Evolutionary conservation across 202 grass and related monocot species (phyloP).

Genomic region (Digitaria exilis): DNA sequence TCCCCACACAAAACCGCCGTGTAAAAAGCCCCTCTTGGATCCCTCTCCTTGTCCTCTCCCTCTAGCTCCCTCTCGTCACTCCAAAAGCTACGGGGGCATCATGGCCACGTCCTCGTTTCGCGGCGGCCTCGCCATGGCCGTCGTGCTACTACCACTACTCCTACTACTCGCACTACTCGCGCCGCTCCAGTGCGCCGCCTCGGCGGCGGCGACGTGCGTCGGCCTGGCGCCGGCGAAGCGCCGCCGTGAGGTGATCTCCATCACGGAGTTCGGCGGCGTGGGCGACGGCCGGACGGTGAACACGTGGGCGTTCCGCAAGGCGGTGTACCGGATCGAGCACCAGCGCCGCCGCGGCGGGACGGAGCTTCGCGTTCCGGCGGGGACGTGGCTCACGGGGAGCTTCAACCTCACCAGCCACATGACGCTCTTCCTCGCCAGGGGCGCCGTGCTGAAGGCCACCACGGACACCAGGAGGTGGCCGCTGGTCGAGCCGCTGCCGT

Average conservation of each 20-base stretch:
- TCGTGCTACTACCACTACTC: not conserved
- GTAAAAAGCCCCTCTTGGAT: constrained; percentile 41
- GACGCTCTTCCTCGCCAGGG: constrained; percentile 75
- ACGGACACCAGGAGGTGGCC: constrained; percentile 73
- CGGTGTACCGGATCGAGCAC: constrained; percentile 64
- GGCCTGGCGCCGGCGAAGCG: constrained; percentile 49
- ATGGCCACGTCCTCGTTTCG: constrained; percentile 25
- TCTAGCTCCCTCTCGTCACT: no score
- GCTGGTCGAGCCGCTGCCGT: constrained; percentile 81
- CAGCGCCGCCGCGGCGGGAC: constrained; percentile 57
- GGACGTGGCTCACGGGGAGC: constrained; percentile 80
- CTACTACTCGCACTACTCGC: not conserved
- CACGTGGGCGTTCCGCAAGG: constrained; percentile 76
- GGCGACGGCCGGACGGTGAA: constrained; percentile 76
- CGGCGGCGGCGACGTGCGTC: constrained; percentile 56
- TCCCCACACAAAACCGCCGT: not conserved
- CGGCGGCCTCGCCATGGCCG: not conserved
- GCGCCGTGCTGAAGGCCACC: constrained; percentile 70
- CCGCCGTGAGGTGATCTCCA: constrained; percentile 61
- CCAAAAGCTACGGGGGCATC: not conserved
- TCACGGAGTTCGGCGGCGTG: constrained; percentile 72
- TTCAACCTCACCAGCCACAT: constrained; percentile 96
- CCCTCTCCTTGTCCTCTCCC: constrained; percentile 48
- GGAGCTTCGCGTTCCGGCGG: constrained; percentile 55
- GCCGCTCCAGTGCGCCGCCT: no score